phyloP scores from a whole-genome alignment of 257 asterid genomes.

The Ilex aquifolium region DNA sequence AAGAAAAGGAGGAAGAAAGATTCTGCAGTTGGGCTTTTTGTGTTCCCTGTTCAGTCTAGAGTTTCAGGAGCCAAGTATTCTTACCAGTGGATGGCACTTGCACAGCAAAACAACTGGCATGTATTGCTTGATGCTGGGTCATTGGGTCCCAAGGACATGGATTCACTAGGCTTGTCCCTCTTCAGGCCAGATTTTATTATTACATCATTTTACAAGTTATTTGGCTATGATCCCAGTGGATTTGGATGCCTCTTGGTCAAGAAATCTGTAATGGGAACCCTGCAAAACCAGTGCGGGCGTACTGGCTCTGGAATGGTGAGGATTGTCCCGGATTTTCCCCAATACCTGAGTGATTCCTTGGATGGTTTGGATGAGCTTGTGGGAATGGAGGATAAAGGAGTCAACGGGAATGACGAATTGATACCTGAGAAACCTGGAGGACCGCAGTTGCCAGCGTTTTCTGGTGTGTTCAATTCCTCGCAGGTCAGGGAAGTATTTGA shows the following conservation, averaged over 20 bases:
- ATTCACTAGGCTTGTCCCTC: constrained; percentile 28
- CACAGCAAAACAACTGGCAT: constrained; percentile 33
- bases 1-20: constrained; percentile 25
- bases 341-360: constrained; percentile 18
- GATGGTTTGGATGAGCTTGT: constrained; percentile 20
- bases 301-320: constrained; percentile 28
- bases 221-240: constrained; percentile 26
- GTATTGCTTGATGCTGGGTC: constrained; percentile 32
- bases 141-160: constrained; percentile 35
- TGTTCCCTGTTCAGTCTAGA: constrained; percentile 34
- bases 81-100: constrained; percentile 33
- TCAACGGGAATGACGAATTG: neutral
- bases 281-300: constrained; percentile 22
- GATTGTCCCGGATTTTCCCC: constrained; percentile 22
- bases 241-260: constrained; percentile 31
- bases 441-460: constrained; percentile 88
- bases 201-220: constrained; percentile 28
- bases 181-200: constrained; percentile 31
- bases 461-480: constrained; percentile 93
- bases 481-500: constrained; percentile 95
- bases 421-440: constrained; percentile 49
- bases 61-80: constrained; percentile 31
- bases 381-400: constrained; percentile 11
- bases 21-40: constrained; percentile 27
- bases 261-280: constrained; percentile 27